Base-by-base conservation (phyloP, 140 eudicot genomes). In the Anethum foeniculum region DNA sequence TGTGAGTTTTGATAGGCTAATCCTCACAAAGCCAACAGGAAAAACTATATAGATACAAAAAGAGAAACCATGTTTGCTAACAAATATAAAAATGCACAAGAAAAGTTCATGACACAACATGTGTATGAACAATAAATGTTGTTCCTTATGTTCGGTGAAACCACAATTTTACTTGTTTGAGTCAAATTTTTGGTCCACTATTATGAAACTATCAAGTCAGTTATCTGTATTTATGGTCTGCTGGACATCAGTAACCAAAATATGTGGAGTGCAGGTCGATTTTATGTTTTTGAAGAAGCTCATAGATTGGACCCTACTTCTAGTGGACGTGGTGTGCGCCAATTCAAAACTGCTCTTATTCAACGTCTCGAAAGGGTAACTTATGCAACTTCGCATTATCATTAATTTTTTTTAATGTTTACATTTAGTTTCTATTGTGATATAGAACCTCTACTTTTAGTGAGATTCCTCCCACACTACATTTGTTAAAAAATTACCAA, bases 241-340 rank as follows among this genome's bases (percentile, higher is more conserved):
- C 75, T 38, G 8, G 27, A 36, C 6, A 13, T 44, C 39, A 25
- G 34, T 80, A 77, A 32, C 28, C 41, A 44, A 2, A 14, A 1
- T 4, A 13, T 56, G 36, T 36, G 51, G 72, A 18, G n/a, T 81
- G 80, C 82, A 90, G 94, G 94, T 76, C 89, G 94, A 74, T 90
- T 90, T 72, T 86, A 90, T 84, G 94, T 90, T 47, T 90, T 86
- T 82, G 94, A 90, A 82, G 86, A 88, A 81, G 91, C 94, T 75
- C 90, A 87, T 58, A 82, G 85, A 65, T 80, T 90, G 87, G 94
- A 90, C 48, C 94, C 91, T 16, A 88, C 88, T 38, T 90, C 91
- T 1, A 84, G 88, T 82, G 94, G 94, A 16, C 91, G 90, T 75
- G 91, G 94, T 75, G 94, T 90, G 62, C 88, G 90, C 39, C 91